Conservation (phyloP, 2,329 filamentous ascomycete genomes). For the Penicillium sp. region DNA sequence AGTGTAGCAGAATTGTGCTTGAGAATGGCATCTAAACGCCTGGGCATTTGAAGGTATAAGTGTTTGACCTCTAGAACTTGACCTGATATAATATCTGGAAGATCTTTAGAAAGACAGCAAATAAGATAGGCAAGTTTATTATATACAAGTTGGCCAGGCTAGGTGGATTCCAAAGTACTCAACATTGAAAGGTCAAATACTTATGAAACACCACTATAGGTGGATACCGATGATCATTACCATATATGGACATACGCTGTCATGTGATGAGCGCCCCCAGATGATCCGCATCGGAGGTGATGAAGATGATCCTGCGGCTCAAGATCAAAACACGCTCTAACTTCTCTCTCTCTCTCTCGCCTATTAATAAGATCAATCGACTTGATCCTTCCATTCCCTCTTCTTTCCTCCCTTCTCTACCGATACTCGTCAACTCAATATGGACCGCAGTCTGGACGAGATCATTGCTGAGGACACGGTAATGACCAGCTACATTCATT, state of each 20-base stretch:
- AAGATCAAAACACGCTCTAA: not conserved
- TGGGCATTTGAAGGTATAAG: too few relatives aligned
- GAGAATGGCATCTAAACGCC: too few relatives aligned
- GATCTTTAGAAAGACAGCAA: too few relatives aligned
- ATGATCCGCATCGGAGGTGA: constrained; percentile 5
- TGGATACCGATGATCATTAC: not conserved
- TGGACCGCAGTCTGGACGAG: constrained; percentile 68
- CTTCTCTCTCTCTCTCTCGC: not conserved
- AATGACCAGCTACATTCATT: constrained; percentile 23
- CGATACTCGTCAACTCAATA: constrained; percentile 33
- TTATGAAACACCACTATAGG: too few relatives aligned
- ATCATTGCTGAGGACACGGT: constrained; percentile 65
- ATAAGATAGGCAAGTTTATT: too few relatives aligned
- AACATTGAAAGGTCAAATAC: too few relatives aligned
- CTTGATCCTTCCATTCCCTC: not conserved
- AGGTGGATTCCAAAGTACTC: too few relatives aligned
- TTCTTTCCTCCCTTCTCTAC: not conserved
- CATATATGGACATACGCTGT: not conserved
- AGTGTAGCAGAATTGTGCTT: too few relatives aligned
- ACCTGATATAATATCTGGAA: too few relatives aligned
- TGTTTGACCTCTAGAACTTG: too few relatives aligned
- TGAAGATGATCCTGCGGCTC: constrained; percentile 10
- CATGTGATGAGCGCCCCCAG: constrained; percentile 6
- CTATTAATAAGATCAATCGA: not conserved
- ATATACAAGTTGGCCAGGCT: too few relatives aligned